A percentile compares a stretch with the other conserved stretches of the same genome.
Conservation (phyloP, 2,329 filamentous ascomycete species). For the Aspergillus sergii region DNA sequence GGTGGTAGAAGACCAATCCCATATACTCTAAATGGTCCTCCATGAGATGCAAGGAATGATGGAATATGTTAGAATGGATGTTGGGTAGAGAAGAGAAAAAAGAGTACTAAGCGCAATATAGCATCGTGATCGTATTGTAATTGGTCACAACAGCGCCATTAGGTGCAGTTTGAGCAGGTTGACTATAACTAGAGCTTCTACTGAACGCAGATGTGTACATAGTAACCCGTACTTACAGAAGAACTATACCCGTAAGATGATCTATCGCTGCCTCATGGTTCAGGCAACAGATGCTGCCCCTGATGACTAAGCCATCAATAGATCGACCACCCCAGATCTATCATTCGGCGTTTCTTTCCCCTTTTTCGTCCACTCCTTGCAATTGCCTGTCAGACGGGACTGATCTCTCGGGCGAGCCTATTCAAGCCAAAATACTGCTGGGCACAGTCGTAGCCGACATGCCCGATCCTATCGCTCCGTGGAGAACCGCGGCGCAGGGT, state of each 20-base stretch:
- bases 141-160: background rate
- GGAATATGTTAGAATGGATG: background rate
- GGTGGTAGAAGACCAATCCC: background rate
- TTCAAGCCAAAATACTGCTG: background rate
- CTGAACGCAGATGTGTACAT: background rate
- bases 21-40: background rate
- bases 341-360: background rate
- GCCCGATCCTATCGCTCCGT: conserved; percentile 35
- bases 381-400: background rate
- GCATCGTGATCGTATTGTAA: background rate
- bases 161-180: background rate
- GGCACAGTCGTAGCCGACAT: conserved; percentile 14
- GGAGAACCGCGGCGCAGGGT: conserved; percentile 39
- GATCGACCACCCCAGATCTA: background rate
- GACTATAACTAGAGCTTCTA: too few species aligned
- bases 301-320: conserved; percentile 21
- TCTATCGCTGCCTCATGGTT: background rate
- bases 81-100: background rate
- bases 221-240: background rate
- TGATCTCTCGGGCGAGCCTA: background rate
- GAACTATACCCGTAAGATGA: too few species aligned
- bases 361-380: background rate
- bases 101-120: background rate
- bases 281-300: background rate
- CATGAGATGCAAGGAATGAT: background rate